These are phyloP conservation scores for Trifolium fragiferum DNA, from an alignment of 306 rosid species.

Conservation along the genomic window DNA sequence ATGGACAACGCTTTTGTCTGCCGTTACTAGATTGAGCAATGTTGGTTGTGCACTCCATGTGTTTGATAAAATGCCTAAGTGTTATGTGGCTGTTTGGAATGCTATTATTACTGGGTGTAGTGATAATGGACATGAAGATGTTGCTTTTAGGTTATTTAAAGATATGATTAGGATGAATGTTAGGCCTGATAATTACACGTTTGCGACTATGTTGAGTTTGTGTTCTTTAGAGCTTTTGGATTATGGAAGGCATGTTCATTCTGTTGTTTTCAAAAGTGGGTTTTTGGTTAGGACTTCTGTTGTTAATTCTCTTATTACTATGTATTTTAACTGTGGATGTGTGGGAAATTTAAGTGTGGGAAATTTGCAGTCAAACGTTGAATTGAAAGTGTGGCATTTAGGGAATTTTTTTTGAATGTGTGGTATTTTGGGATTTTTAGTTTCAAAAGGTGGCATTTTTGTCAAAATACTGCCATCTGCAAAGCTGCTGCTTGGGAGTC, in stretches of 20 bases:
- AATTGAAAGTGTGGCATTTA: too few species aligned
- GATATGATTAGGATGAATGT: slow-evolving; percentile 60
- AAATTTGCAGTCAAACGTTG: too few species aligned
- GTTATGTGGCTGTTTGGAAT: slow-evolving; percentile 70
- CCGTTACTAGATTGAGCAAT: slow-evolving; percentile 52
- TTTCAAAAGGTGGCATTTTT: too few species aligned
- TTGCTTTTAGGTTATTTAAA: slow-evolving; percentile 56
- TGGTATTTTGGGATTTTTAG: too few species aligned
- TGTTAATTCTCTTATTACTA: slow-evolving; percentile 66
- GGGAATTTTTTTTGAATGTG: too few species aligned
- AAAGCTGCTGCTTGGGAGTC: too few species aligned
- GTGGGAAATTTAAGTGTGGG: too few species aligned
- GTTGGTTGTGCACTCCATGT: slow-evolving; percentile 51
- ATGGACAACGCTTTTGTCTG: slow-evolving; percentile 75
- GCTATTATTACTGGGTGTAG: slow-evolving; percentile 70
- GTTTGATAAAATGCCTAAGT: slow-evolving; percentile 59
- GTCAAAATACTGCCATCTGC: too few species aligned
- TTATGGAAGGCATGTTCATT: slow-evolving; percentile 74
- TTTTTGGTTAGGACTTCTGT: slow-evolving; percentile 61
- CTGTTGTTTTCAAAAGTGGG: slow-evolving; percentile 57
- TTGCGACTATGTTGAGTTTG: slow-evolving; percentile 66
- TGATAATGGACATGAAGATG: slow-evolving; percentile 40
- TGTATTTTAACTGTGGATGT: slow-evolving; percentile 63
- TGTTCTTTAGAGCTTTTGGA: slow-evolving; percentile 53
- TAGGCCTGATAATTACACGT: slow-evolving; percentile 62